Evolutionary conservation across 192 early-diverging fungal genomes (phyloP), one percentile per base, ranked within the genome.

Genomic region (Rhizophagus sp.): DNA sequence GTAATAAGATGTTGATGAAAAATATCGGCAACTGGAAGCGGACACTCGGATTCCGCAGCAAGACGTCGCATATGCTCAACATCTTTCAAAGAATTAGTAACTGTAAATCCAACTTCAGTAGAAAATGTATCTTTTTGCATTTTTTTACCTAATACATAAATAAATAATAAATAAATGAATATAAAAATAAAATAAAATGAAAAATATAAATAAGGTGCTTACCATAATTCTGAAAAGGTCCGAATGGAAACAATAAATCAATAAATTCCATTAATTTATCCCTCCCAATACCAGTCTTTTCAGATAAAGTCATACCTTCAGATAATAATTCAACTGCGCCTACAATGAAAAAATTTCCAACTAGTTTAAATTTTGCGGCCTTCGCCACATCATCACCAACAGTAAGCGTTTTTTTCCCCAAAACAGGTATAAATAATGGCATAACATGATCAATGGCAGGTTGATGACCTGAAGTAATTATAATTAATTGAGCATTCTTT

Each of bases 311-410:
- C 61, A 90, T 72, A 6, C 89, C 93, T 71, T 94, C 91, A 0
- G 91, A 89, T 10, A 94, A 62, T 4, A 90, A 73, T 80, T 94
- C 92, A 24, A 92, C 76, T 4, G 85, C 80, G 2, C 87, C 80
- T 0, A 81, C 82, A 30, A 94, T 82, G 73, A 94, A 87, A 62
- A 89, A 94, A 73, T 94, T 94, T 69, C 92, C 92, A 49, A 89
- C 71, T 11, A 94, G 82, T 73, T 94, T 94, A 80, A 91, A 88
- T 2, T 79, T 79, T 4, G 86, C 83, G 1, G 88, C 90, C 0
- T 77, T 50, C 12, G 71, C 66, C 1, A 83, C 83, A 68, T 91
- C 85, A 2, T 82, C 62, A 6, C 90, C 75, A 76, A 89, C 74
- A 27, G 89, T 81, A n/a, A 94, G 85, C 0, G 82, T 75, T n/a